Percentiles rank a stretch among this genome's conserved stretches.
Conservation (phyloP, 1,139 yeast genomes). For the Suhomyces panamericanus region DNA sequence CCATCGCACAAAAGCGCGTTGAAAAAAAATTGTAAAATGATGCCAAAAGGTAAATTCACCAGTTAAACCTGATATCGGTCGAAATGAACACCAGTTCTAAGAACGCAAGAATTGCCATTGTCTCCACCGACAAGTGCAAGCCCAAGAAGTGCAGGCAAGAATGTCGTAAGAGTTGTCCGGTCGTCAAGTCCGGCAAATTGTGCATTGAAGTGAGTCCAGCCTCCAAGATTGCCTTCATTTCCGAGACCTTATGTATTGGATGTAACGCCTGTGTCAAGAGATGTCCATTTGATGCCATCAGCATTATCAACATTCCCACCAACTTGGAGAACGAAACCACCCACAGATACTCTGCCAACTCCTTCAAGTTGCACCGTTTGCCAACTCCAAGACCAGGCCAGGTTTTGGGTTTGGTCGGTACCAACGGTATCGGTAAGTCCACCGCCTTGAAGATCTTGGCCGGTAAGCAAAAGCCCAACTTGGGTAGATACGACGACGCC, state of each 20-base stretch:
- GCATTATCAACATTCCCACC: slow-evolving; percentile 93
- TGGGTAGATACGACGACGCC: slow-evolving; percentile 91
- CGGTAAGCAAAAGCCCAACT: slow-evolving; percentile 97
- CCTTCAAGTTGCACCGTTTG: slow-evolving; percentile 92
- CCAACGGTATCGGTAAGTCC: slow-evolving; percentile 98
- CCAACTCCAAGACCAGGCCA: slow-evolving; percentile 99
- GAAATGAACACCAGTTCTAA: slow-evolving; percentile 26
- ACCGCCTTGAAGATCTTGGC: slow-evolving; percentile 97
- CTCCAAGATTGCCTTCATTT: slow-evolving; percentile 89
- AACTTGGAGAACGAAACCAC: slow-evolving; percentile 90
- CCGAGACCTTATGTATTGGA: slow-evolving; percentile 96
- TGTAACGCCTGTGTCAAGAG: slow-evolving; percentile 99
- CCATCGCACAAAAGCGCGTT: slow-evolving; percentile 10
- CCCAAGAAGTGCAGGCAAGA: slow-evolving; percentile 98
- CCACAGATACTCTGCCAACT: slow-evolving; percentile 96
- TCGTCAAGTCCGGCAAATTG: slow-evolving; percentile 93
- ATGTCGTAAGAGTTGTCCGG: slow-evolving; percentile 96
- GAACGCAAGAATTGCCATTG: slow-evolving; percentile 89
- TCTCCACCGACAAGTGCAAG: slow-evolving; percentile 89
- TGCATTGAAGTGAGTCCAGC: slow-evolving; percentile 95
- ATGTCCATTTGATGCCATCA: slow-evolving; percentile 97
- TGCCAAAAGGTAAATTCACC: slow-evolving; percentile 3
- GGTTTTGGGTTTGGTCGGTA: slow-evolving; percentile 95
- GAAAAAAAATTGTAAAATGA: slow-evolving; percentile 14
- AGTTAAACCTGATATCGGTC: background rate